A percentile compares a stretch with the other conserved stretches of the same genome.
Evolutionary conservation across 345 rosid genomes (phyloP).

Genomic region (Raphanus sativus): DNA sequence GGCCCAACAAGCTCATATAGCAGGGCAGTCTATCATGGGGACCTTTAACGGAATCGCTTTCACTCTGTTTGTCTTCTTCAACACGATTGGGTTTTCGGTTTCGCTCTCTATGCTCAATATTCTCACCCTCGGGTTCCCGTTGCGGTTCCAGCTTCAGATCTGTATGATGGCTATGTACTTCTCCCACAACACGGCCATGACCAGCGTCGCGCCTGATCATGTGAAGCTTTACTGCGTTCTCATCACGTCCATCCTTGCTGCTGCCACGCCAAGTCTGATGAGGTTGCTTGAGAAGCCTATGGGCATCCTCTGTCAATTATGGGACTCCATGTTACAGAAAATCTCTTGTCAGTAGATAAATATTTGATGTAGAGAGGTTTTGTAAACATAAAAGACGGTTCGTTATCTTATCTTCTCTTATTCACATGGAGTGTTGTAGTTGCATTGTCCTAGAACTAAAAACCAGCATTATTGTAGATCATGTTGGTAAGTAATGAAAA

Average conservation of each 20-base stretch:
- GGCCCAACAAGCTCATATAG: conserved; percentile 24
- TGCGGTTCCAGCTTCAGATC: conserved; percentile 52
- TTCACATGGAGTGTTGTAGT: too few relatives aligned
- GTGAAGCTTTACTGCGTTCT: conserved; percentile 30
- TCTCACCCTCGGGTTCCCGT: conserved; percentile 54
- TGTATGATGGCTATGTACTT: conserved; percentile 43
- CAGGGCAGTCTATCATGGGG: conserved; percentile 50
- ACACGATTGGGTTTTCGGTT: conserved; percentile 48
- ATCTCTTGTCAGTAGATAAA: background rate
- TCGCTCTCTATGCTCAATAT: conserved; percentile 50
- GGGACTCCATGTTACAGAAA: background rate
- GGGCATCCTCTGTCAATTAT: background rate
- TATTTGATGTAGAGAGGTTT: background rate
- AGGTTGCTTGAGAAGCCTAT: conserved; percentile 30
- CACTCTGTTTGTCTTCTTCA: conserved; percentile 41
- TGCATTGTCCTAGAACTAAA: too few relatives aligned
- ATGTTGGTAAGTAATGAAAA: too few relatives aligned
- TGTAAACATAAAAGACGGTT: conserved; percentile 7
- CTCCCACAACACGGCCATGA: conserved; percentile 43
- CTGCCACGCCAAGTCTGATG: conserved; percentile 14
- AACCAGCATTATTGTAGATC: too few relatives aligned
- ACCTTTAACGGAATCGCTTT: conserved; percentile 24
- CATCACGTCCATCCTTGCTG: conserved; percentile 35
- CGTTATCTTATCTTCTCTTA: background rate
- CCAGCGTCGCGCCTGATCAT: conserved; percentile 35